Evolutionary conservation across 768 basidiomycete species (phyloP), one percentile per base, ranked within the genome.

Genomic region (Russula sp.): DNA sequence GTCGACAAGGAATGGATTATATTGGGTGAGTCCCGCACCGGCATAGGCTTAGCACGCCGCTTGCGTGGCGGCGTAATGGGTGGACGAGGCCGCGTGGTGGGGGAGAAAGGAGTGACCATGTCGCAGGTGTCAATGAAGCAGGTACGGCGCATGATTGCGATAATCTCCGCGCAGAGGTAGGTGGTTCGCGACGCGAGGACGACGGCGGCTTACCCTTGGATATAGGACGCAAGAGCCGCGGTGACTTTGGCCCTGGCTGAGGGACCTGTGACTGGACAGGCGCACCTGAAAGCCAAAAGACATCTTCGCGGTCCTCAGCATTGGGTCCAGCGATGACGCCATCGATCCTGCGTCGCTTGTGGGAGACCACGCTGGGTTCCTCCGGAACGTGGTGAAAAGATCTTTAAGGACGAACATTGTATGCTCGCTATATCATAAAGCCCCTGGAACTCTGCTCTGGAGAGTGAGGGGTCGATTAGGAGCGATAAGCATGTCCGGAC

Each of bases 381-480:
- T 22, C 22, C 1, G 22, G 22, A 22, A 22, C 22, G 22, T 22
- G 20, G 86, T 86, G 22, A 22, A 22, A 22, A 22, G 22, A 22
- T 22, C 22, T 22, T 22, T 22, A 22, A 22, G 22, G 22, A 22
- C 22, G 22, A 22, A 2, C 22, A 2, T 22, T 22, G 22, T 22
- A 22, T 22, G 22, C 22, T 22, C 22, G 22, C 22, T 22, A 22
- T 22, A n/a, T n/a, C 22, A 22, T 22, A 22, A 22, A 22, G 22
- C 22, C 22, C 22, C 2, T 22, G 22, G 22, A 22, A 2, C 22
- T 22, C 2, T 22, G 2, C 22, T 22, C 22, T 22, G 22, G 22
- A 22, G 22, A 22, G 22, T 22, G 2, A 22, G 22, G 22, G 22
- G 22, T 22, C 22, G 22, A 22, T 22, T 22, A 22, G 22, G 22